phyloP scores from a whole-genome alignment of 495 filamentous ascomycete species.

The Aspergillus nidulans region DNA sequence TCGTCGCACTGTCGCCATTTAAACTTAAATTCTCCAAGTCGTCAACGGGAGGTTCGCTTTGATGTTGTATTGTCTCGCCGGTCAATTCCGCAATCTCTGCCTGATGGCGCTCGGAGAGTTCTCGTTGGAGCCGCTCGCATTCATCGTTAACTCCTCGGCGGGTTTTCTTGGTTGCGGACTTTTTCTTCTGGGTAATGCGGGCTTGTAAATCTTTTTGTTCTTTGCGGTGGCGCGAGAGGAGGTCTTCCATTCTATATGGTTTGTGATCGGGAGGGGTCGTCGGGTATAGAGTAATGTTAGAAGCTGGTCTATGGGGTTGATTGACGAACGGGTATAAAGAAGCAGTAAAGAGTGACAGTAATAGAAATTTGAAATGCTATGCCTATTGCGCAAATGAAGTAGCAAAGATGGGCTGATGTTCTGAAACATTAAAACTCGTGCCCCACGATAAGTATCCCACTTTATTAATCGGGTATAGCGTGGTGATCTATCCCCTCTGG shows the following conservation, averaged over 20 bases:
- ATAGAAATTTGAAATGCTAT: not conserved
- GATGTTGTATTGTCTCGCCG: constrained; percentile 27
- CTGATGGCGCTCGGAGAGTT: constrained; percentile 63
- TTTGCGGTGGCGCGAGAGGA: constrained; percentile 77
- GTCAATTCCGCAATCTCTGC: constrained; percentile 59
- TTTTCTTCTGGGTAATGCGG: constrained; percentile 89
- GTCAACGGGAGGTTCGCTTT: constrained; percentile 19
- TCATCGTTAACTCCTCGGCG: constrained; percentile 83
- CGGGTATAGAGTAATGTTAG: no score
- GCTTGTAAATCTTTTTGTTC: constrained; percentile 82
- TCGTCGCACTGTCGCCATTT: constrained; percentile 18
- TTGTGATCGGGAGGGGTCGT: no score
- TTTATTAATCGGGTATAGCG: constrained; percentile 21
- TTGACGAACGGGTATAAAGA: not conserved
- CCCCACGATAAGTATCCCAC: not conserved
- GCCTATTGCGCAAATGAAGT: no score
- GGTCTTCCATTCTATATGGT: constrained; percentile 56
- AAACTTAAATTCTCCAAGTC: constrained; percentile 29
- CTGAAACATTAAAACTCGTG: not conserved
- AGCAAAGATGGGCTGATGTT: not conserved
- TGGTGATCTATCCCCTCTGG: not conserved
- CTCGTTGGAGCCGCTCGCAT: constrained; percentile 66
- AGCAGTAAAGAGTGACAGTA: not conserved
- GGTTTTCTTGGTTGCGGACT: constrained; percentile 92
- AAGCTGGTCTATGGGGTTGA: not conserved